Evolutionary conservation across 2,329 filamentous ascomycete species (phyloP), one percentile per base, ranked within the genome.

Genomic region (Xylariaceae sp.): DNA sequence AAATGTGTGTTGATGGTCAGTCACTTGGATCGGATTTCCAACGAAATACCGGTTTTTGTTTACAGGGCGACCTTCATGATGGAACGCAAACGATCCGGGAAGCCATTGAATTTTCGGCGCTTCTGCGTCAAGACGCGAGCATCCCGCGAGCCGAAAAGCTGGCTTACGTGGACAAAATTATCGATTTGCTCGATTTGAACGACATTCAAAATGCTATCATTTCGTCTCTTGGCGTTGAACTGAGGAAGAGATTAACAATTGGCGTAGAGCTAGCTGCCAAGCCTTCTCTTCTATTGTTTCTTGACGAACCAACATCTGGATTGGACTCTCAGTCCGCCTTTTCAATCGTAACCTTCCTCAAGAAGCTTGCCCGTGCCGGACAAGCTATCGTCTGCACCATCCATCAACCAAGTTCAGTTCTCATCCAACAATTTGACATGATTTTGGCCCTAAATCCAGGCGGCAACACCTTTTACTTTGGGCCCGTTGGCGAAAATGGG

Each of bases 131-230:
- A 63, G 90, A 91, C 1, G 81, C 81, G 35, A 75, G 85, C 45
- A 78, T 88, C n/a, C 75, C 87, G 5, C 78, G 77, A 9, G 70
- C 80, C 17, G 90, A 96, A 66, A 96, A 96, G 73, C 69, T 92
- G 12, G 86, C 82, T 2, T 96, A 96, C 57, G 90, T 95, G n/a
- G 86, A 94, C 47, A 87, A 95, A 66, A 88, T 96, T 17, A 95
- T 97, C 64, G 89, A 89, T 68, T 79, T 96, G 19, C 76, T 96
- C 9, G 90, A 94, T 57, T 71, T 89, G 1, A 71, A 80, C 14
- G 78, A 86, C 30, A 76, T 87, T 33, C 77, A 86, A 58, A 84
- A 89, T 60, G 85, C 83, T 11, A 73, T 89, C 31, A 77, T 89
- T 42, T 73, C 73, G 30, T 82, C 77, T 44, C 71, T 88, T 11